Evolutionary conservation across 2,329 filamentous ascomycete species (phyloP).

Genomic region (Stemphylium beticola): DNA sequence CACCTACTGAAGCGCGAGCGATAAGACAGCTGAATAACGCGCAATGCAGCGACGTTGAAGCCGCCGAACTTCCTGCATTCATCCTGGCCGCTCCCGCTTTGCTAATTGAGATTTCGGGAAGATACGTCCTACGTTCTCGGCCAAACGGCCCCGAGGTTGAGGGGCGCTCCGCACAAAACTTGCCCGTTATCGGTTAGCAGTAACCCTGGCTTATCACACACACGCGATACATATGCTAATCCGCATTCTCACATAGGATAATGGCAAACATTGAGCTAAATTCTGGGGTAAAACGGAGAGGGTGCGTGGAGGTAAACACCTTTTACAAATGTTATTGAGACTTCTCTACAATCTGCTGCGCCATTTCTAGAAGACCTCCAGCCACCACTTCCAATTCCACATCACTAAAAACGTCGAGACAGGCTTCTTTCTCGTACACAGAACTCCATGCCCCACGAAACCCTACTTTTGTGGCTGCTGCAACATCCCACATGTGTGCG

Average conservation of each 20-base stretch:
- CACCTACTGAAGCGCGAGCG: too few relatives aligned
- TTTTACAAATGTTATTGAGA: conserved; percentile 5
- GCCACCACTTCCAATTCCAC: conserved; percentile 14
- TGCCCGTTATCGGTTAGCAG: not conserved
- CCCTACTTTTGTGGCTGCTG: conserved; percentile 58
- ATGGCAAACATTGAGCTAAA: too few relatives aligned
- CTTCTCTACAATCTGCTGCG: conserved; percentile 13
- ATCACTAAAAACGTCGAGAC: conserved; percentile 14
- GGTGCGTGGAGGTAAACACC: not conserved
- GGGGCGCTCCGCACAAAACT: conserved; percentile 2
- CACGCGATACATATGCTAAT: too few relatives aligned
- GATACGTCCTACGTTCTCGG: not conserved
- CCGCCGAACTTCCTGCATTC: too few relatives aligned
- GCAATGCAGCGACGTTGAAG: too few relatives aligned
- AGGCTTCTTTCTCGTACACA: conserved; percentile 16
- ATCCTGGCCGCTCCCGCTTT: too few relatives aligned
- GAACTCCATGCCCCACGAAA: conserved; percentile 22
- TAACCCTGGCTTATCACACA: not conserved
- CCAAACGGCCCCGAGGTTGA: not conserved
- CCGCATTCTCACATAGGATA: too few relatives aligned
- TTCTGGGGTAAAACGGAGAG: too few relatives aligned
- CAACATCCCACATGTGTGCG: conserved; percentile 66
- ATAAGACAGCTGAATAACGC: too few relatives aligned
- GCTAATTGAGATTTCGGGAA: too few relatives aligned
- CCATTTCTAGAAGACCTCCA: conserved; percentile 13